Evolutionary conservation across 768 basidiomycete genomes (phyloP).

Genomic region (Trametes sanguinea): DNA sequence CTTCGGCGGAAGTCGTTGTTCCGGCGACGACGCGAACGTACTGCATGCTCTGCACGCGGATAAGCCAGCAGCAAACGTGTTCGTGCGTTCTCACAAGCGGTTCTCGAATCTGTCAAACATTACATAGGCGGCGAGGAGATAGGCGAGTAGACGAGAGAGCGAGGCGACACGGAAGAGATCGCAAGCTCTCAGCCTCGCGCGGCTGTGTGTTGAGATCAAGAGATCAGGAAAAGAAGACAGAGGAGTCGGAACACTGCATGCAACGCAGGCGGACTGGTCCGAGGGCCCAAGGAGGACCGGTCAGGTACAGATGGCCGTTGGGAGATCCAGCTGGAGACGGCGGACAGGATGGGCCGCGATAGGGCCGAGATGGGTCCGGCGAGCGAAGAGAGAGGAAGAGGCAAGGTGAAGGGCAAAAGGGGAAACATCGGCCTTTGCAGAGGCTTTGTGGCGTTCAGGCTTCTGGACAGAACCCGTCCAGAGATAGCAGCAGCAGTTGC

Average conservation of each 20-base stretch:
- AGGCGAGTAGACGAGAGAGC: background rate
- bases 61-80: background rate
- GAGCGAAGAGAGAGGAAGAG: background rate
- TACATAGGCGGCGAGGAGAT: background rate
- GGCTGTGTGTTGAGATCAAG: too few relatives aligned
- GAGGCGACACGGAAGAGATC: background rate
- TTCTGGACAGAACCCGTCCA: background rate
- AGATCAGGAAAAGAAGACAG: background rate
- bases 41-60: background rate
- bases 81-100: background rate
- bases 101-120: background rate
- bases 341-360: slow-evolving; percentile 11
- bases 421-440: slow-evolving; percentile 17
- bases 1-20: slow-evolving; percentile 10
- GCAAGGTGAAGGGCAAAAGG: slow-evolving; percentile 8
- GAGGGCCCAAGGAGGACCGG: background rate
- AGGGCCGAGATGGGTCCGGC: slow-evolving; percentile 23
- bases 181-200: too few relatives aligned
- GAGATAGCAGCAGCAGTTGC: background rate
- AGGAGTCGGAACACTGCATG: too few relatives aligned
- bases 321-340: background rate
- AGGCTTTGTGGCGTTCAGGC: slow-evolving; percentile 20
- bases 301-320: background rate
- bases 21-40: background rate
- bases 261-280: background rate